Conservation (phyloP, 2,329 filamentous ascomycete species). For the Paecilomyces formosus region DNA sequence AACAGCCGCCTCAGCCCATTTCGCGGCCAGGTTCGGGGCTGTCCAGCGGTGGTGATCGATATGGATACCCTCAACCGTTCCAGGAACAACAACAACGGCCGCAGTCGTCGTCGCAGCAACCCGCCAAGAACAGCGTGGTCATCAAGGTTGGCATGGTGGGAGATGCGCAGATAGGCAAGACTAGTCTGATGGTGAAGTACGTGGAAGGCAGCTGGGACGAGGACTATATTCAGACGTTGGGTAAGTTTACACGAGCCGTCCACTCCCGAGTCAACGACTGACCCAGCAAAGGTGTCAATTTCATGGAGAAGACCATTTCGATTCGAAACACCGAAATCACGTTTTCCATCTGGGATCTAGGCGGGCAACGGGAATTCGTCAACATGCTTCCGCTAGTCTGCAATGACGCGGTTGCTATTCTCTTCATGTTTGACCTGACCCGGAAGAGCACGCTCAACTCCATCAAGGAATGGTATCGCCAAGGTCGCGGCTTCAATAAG, state of each 20-base stretch:
- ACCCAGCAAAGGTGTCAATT: slow-evolving; percentile 71
- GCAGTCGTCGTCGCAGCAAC: slow-evolving; percentile 29
- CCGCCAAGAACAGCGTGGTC: slow-evolving; percentile 61
- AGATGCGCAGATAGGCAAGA: slow-evolving; percentile 98
- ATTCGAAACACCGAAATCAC: slow-evolving; percentile 99
- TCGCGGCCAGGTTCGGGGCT: slow-evolving; percentile 46
- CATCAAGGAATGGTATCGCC: slow-evolving; percentile 99
- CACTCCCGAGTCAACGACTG: slow-evolving; percentile 2
- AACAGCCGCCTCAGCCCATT: slow-evolving; percentile 28
- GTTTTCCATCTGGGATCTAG: slow-evolving; percentile 98
- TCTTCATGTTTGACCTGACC: slow-evolving; percentile 99
- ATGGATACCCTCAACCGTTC: slow-evolving; percentile 42
- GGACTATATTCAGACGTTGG: slow-evolving; percentile 97
- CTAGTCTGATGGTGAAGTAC: slow-evolving; percentile 98
- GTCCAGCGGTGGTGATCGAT: slow-evolving; percentile 37
- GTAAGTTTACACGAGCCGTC: slow-evolving; percentile 32
- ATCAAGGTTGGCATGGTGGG: slow-evolving; percentile 99
- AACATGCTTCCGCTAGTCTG: slow-evolving; percentile 99
- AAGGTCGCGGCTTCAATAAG: slow-evolving; percentile 98
- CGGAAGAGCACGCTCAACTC: slow-evolving; percentile 97
- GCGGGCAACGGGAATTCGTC: slow-evolving; percentile 96
- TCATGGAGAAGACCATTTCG: slow-evolving; percentile 99
- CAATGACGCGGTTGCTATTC: slow-evolving; percentile 95
- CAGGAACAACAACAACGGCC: slow-evolving; percentile 43
- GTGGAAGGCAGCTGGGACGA: slow-evolving; percentile 99